phyloP scores from a whole-genome alignment of 768 basidiomycete species.

The Leccinum subtestaceum region DNA sequence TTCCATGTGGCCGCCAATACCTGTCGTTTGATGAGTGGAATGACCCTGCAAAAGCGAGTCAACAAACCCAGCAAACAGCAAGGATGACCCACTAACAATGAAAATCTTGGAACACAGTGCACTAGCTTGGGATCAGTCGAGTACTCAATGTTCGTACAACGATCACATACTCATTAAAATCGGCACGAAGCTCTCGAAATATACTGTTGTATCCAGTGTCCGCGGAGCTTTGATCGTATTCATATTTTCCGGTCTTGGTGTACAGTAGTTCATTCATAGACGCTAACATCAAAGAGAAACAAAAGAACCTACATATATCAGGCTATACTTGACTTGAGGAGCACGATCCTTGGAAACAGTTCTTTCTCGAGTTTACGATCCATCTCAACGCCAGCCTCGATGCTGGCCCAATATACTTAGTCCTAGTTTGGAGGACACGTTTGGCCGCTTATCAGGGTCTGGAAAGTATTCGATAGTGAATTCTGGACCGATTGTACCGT shows the following conservation, averaged over 20 bases:
- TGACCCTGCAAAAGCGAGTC: slow-evolving; percentile 4
- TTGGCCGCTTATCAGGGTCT: not conserved
- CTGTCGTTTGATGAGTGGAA: slow-evolving; percentile 10
- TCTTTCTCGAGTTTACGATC: not conserved
- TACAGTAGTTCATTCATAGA: not conserved
- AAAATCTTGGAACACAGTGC: slow-evolving; percentile 70
- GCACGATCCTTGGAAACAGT: not conserved
- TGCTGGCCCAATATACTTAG: slow-evolving; percentile 30
- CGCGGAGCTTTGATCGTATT: not conserved
- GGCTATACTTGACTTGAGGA: slow-evolving; percentile 1
- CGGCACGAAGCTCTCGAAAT: slow-evolving; percentile 9
- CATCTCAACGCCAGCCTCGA: slow-evolving; percentile 1
- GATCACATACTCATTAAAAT: slow-evolving; percentile 14
- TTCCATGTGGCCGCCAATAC: slow-evolving; percentile 13
- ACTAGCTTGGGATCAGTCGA: slow-evolving; percentile 34
- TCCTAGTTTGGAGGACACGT: slow-evolving; percentile 8
- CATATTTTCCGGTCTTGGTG: slow-evolving; percentile 5
- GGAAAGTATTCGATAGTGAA: not conserved
- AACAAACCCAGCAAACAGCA: not conserved
- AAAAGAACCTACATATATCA: slow-evolving; percentile 8
- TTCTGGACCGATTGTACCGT: not conserved
- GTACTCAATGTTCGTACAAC: not conserved
- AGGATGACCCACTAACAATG: slow-evolving; percentile 50
- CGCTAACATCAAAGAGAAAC: not conserved
- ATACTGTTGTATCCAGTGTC: not conserved